Base-by-base conservation (phyloP, 2,329 filamentous ascomycete species). In the Karstenula rhodostoma region DNA sequence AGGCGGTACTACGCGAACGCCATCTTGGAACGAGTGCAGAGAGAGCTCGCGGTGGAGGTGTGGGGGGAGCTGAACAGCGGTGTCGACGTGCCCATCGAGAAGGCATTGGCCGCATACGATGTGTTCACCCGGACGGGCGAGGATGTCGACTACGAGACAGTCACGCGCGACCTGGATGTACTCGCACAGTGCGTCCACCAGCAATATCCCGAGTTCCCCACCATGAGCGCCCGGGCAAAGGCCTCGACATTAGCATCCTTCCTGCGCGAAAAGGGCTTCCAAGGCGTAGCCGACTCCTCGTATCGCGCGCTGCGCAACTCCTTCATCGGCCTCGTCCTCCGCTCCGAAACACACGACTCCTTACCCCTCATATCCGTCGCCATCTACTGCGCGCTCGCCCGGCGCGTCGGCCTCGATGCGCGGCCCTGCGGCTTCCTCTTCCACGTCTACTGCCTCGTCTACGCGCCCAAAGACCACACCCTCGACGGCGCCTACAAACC, bases 261-360 rank as follows among this genome's bases (percentile, higher is more conserved):
- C 83, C 80, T 98, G 47, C 86, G 89, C 57, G 75, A 78, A 2
- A 85, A 88, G 40, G 87, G 90, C 57, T 85, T 96, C 66, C 87
- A 87, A 1, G 93, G 93, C 47, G 85, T 93, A 58, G 82, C 84
- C n/a, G 80, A 87, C n/a, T 86, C 87, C 8, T 87, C 90, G 57
- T 97, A 95, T 74, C 88, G 92, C 67, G 89, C 90, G 60, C 79
- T 98, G 59, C 87, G 91, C 63, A 96, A 98, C 77, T 96, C 92
- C 69, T 91, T 97, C 68, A 88, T 99, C 58, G 93, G 93, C 10
- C 84, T 96, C 62, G 92, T 91, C 4, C 82, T 98, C 46, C 88
- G 87, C 37, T 88, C 91, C 52, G 80, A 86, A 7, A 84, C 86
- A 0, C 93, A 96, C 70, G 89, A 91, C 29, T 94, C 93, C 1